Evolutionary conservation across 2,329 filamentous ascomycete species (phyloP).

Genomic region (Cercospora zeae-maydis): DNA sequence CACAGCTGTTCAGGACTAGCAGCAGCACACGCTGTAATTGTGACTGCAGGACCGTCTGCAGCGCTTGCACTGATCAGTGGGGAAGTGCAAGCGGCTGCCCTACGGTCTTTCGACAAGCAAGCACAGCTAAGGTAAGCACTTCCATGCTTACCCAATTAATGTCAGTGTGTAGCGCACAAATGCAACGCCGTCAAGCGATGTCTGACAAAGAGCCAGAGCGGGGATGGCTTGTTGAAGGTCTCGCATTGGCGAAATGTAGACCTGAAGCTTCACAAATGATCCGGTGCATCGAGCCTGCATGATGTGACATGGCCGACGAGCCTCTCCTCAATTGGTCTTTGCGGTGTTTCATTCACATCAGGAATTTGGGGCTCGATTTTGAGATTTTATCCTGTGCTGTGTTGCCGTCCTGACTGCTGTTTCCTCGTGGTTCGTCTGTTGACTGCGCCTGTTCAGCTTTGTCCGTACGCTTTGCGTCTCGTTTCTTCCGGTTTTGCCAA

Average conservation of each 20-base stretch:
- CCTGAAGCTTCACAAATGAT: neutral
- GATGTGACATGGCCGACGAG: neutral
- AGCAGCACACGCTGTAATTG: neutral
- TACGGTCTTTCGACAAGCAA: neutral
- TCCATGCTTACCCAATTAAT: neutral
- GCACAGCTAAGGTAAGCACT: neutral
- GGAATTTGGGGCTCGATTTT: slow-evolving; percentile 28
- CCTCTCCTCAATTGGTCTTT: neutral
- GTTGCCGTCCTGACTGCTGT: neutral
- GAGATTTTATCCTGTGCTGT: neutral
- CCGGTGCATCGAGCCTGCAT: neutral
- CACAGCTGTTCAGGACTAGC: neutral
- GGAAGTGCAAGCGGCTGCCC: neutral
- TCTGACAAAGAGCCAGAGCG: neutral
- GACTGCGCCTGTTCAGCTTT: slow-evolving; percentile 24
- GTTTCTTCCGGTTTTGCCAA: slow-evolving; percentile 30
- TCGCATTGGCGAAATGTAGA: neutral
- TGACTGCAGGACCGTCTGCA: neutral
- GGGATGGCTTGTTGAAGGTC: neutral
- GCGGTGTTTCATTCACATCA: slow-evolving; percentile 26
- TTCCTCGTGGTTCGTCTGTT: slow-evolving; percentile 20
- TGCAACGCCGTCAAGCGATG: neutral
- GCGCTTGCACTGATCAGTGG: neutral
- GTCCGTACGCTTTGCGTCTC: slow-evolving; percentile 27
- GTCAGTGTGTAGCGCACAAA: neutral